phyloP scores from a whole-genome alignment of 768 basidiomycete species.

The Xerocomellus chrysenteron region DNA sequence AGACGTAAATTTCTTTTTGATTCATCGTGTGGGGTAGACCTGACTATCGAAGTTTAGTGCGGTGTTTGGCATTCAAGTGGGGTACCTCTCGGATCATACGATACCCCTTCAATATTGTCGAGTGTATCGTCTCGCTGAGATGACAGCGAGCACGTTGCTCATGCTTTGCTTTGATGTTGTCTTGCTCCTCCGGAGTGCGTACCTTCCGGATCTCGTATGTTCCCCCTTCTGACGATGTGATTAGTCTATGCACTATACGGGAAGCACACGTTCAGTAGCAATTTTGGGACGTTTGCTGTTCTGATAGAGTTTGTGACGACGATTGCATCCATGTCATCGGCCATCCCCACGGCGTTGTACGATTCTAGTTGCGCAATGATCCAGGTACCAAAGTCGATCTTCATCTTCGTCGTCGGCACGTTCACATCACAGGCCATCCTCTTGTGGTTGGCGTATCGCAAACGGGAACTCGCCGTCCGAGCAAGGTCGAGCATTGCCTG shows the following conservation, averaged over 20 bases:
- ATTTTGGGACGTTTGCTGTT: constrained; percentile 4
- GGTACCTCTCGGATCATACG: neutral
- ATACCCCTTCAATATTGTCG: constrained; percentile 8
- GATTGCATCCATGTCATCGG: neutral
- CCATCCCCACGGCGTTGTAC: constrained; percentile 10
- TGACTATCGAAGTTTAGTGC: constrained; percentile 6
- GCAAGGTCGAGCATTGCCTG: constrained; percentile 6
- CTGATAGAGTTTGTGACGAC: constrained; percentile 11
- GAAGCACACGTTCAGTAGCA: neutral
- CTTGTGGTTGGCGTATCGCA: constrained; percentile 19
- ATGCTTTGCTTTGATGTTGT: constrained; percentile 19
- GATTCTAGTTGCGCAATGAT: constrained; percentile 13
- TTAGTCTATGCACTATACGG: constrained; percentile 23
- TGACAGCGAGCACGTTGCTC: constrained; percentile 7
- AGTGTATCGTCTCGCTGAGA: constrained; percentile 13
- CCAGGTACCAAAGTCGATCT: neutral
- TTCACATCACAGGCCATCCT: constrained; percentile 15
- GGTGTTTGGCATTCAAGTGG: constrained; percentile 4
- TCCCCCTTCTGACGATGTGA: neutral
- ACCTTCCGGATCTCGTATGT: neutral
- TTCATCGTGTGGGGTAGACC: neutral
- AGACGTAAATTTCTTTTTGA: constrained; percentile 12
- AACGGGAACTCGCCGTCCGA: constrained; percentile 1
- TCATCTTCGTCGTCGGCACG: constrained; percentile 8
- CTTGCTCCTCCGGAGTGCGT: constrained; percentile 25